Base-by-base conservation (phyloP, 192 early-diverging fungal species). In the Coemansia sp. region DNA sequence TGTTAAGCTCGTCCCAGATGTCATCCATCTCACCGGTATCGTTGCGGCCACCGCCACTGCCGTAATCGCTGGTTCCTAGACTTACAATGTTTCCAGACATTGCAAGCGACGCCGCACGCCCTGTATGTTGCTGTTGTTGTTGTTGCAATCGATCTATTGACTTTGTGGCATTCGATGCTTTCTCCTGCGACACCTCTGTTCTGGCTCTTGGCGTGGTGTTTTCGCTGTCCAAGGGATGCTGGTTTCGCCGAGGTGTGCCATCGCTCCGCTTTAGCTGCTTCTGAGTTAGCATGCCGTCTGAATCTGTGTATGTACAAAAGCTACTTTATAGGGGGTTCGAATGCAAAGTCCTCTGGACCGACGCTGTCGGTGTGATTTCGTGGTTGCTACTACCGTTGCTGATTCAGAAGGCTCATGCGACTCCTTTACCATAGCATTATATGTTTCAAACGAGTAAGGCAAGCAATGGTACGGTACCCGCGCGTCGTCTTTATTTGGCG, bases 401-500 rank as follows among this genome's bases (percentile, higher is more conserved):
- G 59, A 59, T 59, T 59, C 56, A 46, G 62, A 43, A 58, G 41
- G 46, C 60, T 59, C 64, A 48, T 67, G 64, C 58, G 69, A 30
- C 62, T 66, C 66, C 9, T 39, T 60, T 44, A 55, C 72, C 75
- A 75, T 77, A 74, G 72, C 80, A 77, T 82, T 69, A 38, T 70
- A 64, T 41, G 6, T 21, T 20, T 20, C 51, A 53, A 53, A 41
- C 18, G 64, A 39, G 34, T 38, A 55, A 62, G 49, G 3, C 16
- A 46, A 51, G 60, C 4, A 38, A 48, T 33, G 16, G 36, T 26
- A 59, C 33, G 21, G 10, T n/a, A n/a, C n/a, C n/a, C n/a, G n/a
- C n/a, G 18, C 5, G 60, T 23, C 30, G 44, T 62, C 35, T 41
- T 59, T 38, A 9, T 30, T 30, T 38, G 34, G 30, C 16, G 18